Evolutionary conservation across 192 early-diverging fungal genomes (phyloP).

Genomic region (Linnemannia zychae): DNA sequence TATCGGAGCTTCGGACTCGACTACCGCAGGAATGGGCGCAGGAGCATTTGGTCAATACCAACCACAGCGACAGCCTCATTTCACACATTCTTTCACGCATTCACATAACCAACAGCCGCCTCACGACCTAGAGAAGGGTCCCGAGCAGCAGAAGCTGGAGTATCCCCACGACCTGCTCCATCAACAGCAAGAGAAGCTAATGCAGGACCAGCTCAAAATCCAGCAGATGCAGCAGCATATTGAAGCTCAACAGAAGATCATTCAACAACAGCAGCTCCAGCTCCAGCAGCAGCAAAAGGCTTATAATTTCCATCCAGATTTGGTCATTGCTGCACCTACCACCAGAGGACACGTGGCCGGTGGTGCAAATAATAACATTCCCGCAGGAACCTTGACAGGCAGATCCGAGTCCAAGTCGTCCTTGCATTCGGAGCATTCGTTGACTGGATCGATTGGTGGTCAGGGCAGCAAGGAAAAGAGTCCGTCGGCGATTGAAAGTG

Average conservation of each 20-base stretch:
- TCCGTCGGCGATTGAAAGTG: background rate
- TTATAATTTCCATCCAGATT: conserved; percentile 17
- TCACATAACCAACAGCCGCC: background rate
- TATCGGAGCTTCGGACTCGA: background rate
- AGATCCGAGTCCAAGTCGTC: background rate
- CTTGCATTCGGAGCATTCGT: background rate
- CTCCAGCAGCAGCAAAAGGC: conserved; percentile 7
- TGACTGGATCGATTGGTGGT: background rate
- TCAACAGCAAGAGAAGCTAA: conserved; percentile 17
- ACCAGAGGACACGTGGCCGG: background rate
- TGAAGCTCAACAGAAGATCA: background rate
- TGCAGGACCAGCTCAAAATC: conserved; percentile 20
- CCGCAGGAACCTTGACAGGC: background rate
- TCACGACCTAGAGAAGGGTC: background rate
- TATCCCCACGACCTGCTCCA: conserved; percentile 12
- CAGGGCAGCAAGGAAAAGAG: background rate
- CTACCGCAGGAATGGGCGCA: conserved; percentile 13
- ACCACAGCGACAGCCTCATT: background rate
- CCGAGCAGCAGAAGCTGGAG: background rate
- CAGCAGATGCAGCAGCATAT: conserved; percentile 30
- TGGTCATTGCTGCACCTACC: conserved; percentile 1
- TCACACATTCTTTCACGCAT: too few relatives aligned
- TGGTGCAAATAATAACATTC: background rate
- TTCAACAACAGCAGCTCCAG: conserved; percentile 1
- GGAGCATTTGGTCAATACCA: conserved; percentile 9